Base-by-base conservation (phyloP, 176 grass and related monocot species). In the Hordeum vulgare region DNA sequence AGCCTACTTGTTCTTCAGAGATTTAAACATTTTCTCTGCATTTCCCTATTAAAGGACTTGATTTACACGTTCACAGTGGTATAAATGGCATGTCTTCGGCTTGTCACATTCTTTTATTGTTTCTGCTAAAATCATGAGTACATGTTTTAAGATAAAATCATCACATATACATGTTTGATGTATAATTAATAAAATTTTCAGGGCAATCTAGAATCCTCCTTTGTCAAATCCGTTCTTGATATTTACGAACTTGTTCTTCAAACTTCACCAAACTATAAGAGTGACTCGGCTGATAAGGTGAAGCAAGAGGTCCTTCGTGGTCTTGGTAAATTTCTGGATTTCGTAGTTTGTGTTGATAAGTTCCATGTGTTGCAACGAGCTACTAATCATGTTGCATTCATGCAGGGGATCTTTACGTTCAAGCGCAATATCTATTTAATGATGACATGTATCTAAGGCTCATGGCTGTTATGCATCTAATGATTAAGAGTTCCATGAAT, bases 301-400 rank as follows among this genome's bases (percentile, higher is more conserved):
- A 98, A 98, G 91, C 96, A 95, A 90, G 96, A 98, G 83, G 92
- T 98, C 67, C 85, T 98, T 75, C 89, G 78, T 78, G 96, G 93
- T 86, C 89, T 98, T 87, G 96, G 96, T 98, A 98, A 90, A 68
- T 87, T 75, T 87, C 62, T 37, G 11, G 72, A 77, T 63, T 80
- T 75, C 18, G 40, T 18, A 45, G 8, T 72, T 80, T 78, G 72
- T 14, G 25, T 77, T 28, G 26, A 68, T 51, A 62, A 66, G 66
- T 53, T 81, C 57, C 25, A 61, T 79, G 75, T 66, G 33, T 80
- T 73, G 33, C 26, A 64, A 83, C 81, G 58, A 76, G 72, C 28
- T 81, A 57, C 60, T 90, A 83, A 87, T 85, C 4, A 13, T 77
- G 68, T 88, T 86, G 58, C 41, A 20, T 80, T 75, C 28, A 68